These are phyloP conservation scores for Kazachstania sp. DNA, from an alignment of 1,139 yeast genomes.

Conservation along the genomic window DNA sequence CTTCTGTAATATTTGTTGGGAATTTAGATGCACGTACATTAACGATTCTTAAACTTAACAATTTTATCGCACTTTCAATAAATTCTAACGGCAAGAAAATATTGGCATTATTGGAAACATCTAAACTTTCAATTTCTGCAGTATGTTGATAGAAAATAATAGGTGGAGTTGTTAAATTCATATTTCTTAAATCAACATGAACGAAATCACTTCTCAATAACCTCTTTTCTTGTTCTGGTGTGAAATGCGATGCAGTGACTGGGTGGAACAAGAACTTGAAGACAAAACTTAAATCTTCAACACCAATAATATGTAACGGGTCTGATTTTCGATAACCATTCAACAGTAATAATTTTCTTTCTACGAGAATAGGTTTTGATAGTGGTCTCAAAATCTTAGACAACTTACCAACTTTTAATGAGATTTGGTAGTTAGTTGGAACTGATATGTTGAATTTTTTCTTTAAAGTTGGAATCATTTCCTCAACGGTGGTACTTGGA, in stretches of 20 bases:
- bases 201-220: slow-evolving; percentile 56
- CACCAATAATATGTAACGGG: slow-evolving; percentile 66
- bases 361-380: slow-evolving; percentile 73
- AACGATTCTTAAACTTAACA: slow-evolving; percentile 59
- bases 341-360: slow-evolving; percentile 59
- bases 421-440: slow-evolving; percentile 67
- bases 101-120: slow-evolving; percentile 82
- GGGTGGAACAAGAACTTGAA: slow-evolving; percentile 78
- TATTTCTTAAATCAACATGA: slow-evolving; percentile 64
- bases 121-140: slow-evolving; percentile 69
- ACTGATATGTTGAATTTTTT: slow-evolving; percentile 59
- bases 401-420: slow-evolving; percentile 69
- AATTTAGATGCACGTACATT: slow-evolving; percentile 66
- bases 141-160: slow-evolving; percentile 75
- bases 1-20: slow-evolving; percentile 65
- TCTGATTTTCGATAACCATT: slow-evolving; percentile 79
- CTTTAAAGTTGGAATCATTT: slow-evolving; percentile 57
- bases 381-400: slow-evolving; percentile 64
- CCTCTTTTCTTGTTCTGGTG: slow-evolving; percentile 57
- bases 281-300: slow-evolving; percentile 79
- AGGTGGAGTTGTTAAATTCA: slow-evolving; percentile 78
- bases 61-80: slow-evolving; percentile 70
- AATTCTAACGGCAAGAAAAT: slow-evolving; percentile 77
- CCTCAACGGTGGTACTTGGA: slow-evolving; percentile 71
- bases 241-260: slow-evolving; percentile 58